Evolutionary conservation across 306 rosid genomes (phyloP), one percentile per base, ranked within the genome.

Genomic region (Arachis stenosperma): DNA sequence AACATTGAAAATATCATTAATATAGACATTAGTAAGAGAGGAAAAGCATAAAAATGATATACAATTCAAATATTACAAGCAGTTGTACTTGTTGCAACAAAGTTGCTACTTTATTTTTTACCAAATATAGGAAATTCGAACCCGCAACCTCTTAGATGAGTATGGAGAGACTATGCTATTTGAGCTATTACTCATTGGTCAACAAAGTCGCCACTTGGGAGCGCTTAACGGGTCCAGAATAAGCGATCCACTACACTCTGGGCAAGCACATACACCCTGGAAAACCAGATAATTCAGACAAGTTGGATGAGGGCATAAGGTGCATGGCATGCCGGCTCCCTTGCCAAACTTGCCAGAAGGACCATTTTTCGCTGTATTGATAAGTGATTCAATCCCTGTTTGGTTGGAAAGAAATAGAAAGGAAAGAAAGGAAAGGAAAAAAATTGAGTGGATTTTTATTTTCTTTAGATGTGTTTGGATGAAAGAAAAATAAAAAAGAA

Each of bases 281-380:
- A 89, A 67, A 78, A 88, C 89, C 72, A 91, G 69, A 30, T 97
- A 93, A 77, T 89, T 96, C 40, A 81, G 92, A 75, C 98, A 93
- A 40, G 90, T 88, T 7, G 98, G 98, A 78, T 91, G 98, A 3
- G 94, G 98, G 79, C 98, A 93, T 5, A 88, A 87, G 81, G 41
- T 83, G 90, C 98, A 93, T 65, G 97, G 90, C 98, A 93, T 93
- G 66, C 97, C 97, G 39, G 88, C 90, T 82, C 96, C 98, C 85
- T 93, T 91, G 73, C 96, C 97, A 65, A 76, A 58, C 87, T 88
- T 85, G 65, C 88, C 86, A 15, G 94, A 74, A 78, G 81, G 36
- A 65, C 83, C 54, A 29, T 86, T 75, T 87, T 87, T 88, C 36
- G 79, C 81, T 5, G 86, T 74, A 58, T 88, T 87, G 66, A 80